A percentile compares a stretch with the other conserved stretches of the same genome.
phyloP scores from a whole-genome alignment of 2,329 filamentous ascomycete genomes.

The Acephala macrosclerotiorum region DNA sequence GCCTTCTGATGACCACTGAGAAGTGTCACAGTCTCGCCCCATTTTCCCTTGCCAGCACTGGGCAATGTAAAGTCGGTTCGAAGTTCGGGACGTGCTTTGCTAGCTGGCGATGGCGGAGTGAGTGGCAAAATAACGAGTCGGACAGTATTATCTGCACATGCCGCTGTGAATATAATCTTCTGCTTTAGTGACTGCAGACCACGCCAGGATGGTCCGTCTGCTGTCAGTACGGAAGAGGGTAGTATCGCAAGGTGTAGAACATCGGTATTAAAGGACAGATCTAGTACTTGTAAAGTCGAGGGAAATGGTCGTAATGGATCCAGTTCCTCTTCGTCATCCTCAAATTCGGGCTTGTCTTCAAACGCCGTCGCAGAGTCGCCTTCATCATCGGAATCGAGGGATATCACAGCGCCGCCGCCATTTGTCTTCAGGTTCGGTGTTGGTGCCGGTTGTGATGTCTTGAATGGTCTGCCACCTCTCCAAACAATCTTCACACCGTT shows the following conservation, averaged over 20 bases:
- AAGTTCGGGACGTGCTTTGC: slow-evolving; percentile 62
- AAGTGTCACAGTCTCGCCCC: slow-evolving; percentile 65
- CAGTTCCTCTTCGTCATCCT: slow-evolving; percentile 55
- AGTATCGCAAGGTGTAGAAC: slow-evolving; percentile 63
- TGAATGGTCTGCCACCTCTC: slow-evolving; percentile 69
- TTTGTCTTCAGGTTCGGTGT: slow-evolving; percentile 55
- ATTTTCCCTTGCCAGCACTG: slow-evolving; percentile 65
- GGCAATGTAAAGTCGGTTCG: slow-evolving; percentile 58
- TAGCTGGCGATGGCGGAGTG: slow-evolving; percentile 66
- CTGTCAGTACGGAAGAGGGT: slow-evolving; percentile 56
- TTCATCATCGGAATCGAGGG: slow-evolving; percentile 70
- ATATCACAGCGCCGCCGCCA: slow-evolving; percentile 62
- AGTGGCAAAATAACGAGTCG: slow-evolving; percentile 66
- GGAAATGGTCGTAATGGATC: slow-evolving; percentile 52
- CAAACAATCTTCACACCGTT: slow-evolving; percentile 67
- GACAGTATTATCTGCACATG: slow-evolving; percentile 63
- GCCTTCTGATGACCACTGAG: slow-evolving; percentile 61
- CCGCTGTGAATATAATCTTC: slow-evolving; percentile 66
- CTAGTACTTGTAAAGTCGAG: slow-evolving; percentile 65
- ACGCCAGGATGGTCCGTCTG: slow-evolving; percentile 57
- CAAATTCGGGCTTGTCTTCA: slow-evolving; percentile 65
- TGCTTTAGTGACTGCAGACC: slow-evolving; percentile 57
- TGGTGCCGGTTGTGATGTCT: slow-evolving; percentile 49
- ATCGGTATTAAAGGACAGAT: slow-evolving; percentile 64
- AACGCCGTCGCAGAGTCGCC: slow-evolving; percentile 48